Evolutionary conservation across 805 yeast species (phyloP), one percentile per base, ranked within the genome.

Genomic region (Kuraishia borneana): DNA sequence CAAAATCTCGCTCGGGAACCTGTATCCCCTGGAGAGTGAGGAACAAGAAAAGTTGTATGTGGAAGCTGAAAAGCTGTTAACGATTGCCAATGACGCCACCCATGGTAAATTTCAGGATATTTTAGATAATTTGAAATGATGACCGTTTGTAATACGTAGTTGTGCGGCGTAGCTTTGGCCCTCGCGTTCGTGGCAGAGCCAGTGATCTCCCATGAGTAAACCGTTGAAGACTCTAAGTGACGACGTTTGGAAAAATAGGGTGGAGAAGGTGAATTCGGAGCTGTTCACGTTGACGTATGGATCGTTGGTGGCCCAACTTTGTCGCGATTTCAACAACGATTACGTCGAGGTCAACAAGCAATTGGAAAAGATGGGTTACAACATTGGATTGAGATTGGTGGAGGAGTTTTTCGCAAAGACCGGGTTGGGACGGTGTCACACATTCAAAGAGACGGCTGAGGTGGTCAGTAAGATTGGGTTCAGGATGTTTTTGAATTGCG

Each of bases 221-320:
- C 48, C 66, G 17, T 50, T 58, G 25, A 63, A 62, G 40, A 56
- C 63, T 13, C 61, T 73, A 14, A 89, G 94, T 21, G 97, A 89
- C 39, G 96, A 88, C 37, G 74, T 87, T 32, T 89, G 96, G 96
- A 85, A 83, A 57, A 79, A 74, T 50, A 72, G 72, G 44, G 83
- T 81, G 28, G 95, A 85, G 46, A 89, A 89, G 56, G 77, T 89
- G 39, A 92, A 88, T 53, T 79, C 95, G 2, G 98, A 92, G 57
- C 66, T 92, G 34, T 84, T 92, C 58, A 84, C 95, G n/a, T 61
- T 92, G 39, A 89, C 96, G 1, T 92, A 92, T 48, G 98, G 98
- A 7, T 78, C 95, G 3, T 74, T 92, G 32, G 97, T 92, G 32
- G 74, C 94, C 10, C 96, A 89, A 49, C 61, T 92, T 35, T 87